Percentiles rank a stretch among this genome's conserved stretches.
These are phyloP conservation scores for Eucalyptus urophylla DNA, from an alignment of 345 rosid species.

Conservation along the genomic window DNA sequence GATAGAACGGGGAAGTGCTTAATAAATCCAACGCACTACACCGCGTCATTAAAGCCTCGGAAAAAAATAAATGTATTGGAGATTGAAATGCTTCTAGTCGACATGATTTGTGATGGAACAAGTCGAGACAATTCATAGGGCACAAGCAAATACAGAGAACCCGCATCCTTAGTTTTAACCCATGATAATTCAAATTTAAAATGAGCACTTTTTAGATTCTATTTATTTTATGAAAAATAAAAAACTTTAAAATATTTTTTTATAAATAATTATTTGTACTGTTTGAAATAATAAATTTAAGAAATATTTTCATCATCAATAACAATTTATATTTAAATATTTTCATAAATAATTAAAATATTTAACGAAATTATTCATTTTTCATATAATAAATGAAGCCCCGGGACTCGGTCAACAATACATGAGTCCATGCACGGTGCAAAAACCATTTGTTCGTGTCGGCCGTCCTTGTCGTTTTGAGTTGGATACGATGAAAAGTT, in stretches of 20 bases:
- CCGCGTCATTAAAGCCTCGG: not conserved
- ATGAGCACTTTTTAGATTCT: not conserved
- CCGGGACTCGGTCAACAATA: not conserved
- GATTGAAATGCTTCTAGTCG: not conserved
- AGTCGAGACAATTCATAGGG: not conserved
- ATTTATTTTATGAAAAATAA: no score
- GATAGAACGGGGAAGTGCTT: not conserved
- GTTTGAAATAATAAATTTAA: not conserved
- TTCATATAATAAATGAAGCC: no score
- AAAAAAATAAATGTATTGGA: not conserved
- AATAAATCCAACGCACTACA: not conserved
- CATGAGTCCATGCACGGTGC: not conserved
- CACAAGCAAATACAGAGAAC: not conserved
- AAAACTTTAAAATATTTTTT: accelerated
- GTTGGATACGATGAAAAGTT: not conserved
- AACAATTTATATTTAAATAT: no score
- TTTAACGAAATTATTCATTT: no score
- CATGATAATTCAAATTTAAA: not conserved
- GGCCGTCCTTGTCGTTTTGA: not conserved
- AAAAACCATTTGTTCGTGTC: not conserved
- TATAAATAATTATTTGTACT: no score
- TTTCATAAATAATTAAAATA: no score
- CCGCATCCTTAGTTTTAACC: not conserved
- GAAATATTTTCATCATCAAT: no score
- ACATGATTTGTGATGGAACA: not conserved